These are phyloP conservation scores for Neoboletus brunneissimus DNA, from an alignment of 768 basidiomycete genomes.

Conservation along the genomic window DNA sequence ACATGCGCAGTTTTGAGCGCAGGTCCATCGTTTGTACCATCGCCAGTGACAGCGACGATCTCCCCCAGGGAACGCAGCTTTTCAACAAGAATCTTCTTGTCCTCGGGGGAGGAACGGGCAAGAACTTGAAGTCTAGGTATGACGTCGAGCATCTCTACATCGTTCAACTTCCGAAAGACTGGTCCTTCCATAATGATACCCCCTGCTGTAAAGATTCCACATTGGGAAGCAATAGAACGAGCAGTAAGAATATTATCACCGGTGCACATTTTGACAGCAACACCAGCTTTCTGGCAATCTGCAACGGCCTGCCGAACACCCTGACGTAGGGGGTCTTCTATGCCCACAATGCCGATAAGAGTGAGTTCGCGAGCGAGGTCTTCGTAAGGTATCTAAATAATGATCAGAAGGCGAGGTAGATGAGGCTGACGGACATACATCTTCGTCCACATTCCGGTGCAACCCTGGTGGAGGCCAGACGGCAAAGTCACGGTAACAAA, in stretches of 20 bases:
- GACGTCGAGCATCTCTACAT: conserved; percentile 71
- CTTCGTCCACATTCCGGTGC: conserved; percentile 42
- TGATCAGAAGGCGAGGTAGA: conserved; percentile 7
- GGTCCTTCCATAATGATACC: conserved; percentile 99
- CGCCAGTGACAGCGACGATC: conserved; percentile 94
- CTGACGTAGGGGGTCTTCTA: conserved; percentile 91
- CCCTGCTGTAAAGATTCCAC: conserved; percentile 90
- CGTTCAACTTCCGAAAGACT: conserved; percentile 75
- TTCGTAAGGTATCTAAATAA: conserved; percentile 60
- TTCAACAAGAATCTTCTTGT: conserved; percentile 92
- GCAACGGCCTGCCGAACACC: conserved; percentile 89
- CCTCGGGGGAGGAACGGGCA: conserved; percentile 95
- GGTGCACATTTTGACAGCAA: conserved; percentile 96
- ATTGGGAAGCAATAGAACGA: conserved; percentile 94
- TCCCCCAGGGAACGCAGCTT: conserved; percentile 84
- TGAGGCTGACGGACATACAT: conserved; percentile 41
- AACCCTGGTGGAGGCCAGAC: conserved; percentile 74
- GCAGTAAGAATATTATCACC: conserved; percentile 96
- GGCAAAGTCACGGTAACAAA: conserved; percentile 88
- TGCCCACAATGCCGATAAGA: conserved; percentile 87
- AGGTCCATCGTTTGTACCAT: conserved; percentile 97
- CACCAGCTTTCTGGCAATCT: conserved; percentile 85
- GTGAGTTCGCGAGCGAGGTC: conserved; percentile 70
- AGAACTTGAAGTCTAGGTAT: conserved; percentile 94
- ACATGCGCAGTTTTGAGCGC: conserved; percentile 95